Base-by-base conservation (phyloP, 2,329 filamentous ascomycete species). In the Colletotrichum sp. region DNA sequence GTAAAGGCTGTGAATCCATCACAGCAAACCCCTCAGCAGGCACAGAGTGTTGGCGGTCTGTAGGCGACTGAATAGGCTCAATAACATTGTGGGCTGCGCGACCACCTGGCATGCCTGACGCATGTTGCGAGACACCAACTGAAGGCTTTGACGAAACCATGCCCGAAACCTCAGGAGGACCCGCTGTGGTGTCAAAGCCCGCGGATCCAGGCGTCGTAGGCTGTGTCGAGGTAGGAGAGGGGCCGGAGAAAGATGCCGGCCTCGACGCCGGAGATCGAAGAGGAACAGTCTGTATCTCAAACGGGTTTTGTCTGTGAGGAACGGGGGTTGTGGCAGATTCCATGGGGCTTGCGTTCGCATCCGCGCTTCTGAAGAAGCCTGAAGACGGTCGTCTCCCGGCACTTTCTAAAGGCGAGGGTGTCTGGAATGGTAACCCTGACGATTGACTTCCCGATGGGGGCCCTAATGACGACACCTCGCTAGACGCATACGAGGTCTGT, bases 381-480 rank as follows among this genome's bases (percentile, higher is more conserved):
- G 77, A 78, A 3, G 77, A 59, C 3, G 32, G 24, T 1, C 77
- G 76, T 44, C 72, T 52, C 3, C 74, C 76, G 6, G 18, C 13
- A 13, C 71, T 69, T 16, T 83, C 81, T 68, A 82, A 78, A 0
- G 83, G 83, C 0, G 83, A 83, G 2, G 81, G 83, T 1, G 81
- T 83, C 59, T 83, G 79, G 1, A 79, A 13, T 10, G 79, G 71
- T 49, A 73, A 24, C 9, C 60, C 72, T 1, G 79, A 80, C 4
- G 82, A 81, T 28, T 81, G 78, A 26, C 81, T 82, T 7, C 80
- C 79, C 2, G 80, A 77, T 1, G 81, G 77, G 3, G 82, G 82
- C 9, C 79, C 79, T 5, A 81, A 70, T 1, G 82, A 79, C 1
- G 81, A 84, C 18, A 83, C 77, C 5, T 81, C 78, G 7, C 73